These are phyloP conservation scores for Pseudocercospora macadamiae DNA, from an alignment of 2,329 filamentous ascomycete species.

Conservation along the genomic window DNA sequence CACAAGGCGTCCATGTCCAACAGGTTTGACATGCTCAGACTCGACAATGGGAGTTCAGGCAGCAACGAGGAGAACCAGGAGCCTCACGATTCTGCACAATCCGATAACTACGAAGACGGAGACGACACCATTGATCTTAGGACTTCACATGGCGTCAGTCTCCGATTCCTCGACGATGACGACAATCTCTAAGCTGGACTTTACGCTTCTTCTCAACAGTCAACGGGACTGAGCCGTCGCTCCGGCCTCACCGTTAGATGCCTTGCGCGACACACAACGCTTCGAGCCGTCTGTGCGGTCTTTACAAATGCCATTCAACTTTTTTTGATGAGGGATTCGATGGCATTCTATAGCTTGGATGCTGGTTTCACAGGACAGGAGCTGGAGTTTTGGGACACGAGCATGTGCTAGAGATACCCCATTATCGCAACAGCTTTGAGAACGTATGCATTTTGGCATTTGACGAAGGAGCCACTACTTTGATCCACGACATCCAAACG, in stretches of 20 bases:
- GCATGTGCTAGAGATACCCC: constrained; percentile 26
- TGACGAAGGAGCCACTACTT: not conserved
- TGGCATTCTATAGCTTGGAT: not conserved
- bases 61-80: constrained; percentile 29
- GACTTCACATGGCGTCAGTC: constrained; percentile 28
- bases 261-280: no score
- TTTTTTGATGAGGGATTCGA: no score
- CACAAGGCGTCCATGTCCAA: constrained; percentile 58
- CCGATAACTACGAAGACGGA: constrained; percentile 24
- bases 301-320: no score
- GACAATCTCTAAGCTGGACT: constrained; percentile 9
- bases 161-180: constrained; percentile 27
- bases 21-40: constrained; percentile 63
- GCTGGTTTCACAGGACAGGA: constrained; percentile 7
- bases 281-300: no score
- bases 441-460: not conserved
- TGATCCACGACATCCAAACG: not conserved
- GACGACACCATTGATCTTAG: constrained; percentile 23
- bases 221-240: not conserved
- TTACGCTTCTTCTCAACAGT: not conserved
- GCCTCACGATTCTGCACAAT: constrained; percentile 11
- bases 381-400: constrained; percentile 3
- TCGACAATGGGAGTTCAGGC: constrained; percentile 45
- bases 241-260: not conserved
- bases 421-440: constrained; percentile 12